Percentiles rank a stretch among this genome's conserved stretches.
These are phyloP conservation scores for Paecilomyces fulvus DNA, from an alignment of 2,329 filamentous ascomycete species.

Conservation along the genomic window DNA sequence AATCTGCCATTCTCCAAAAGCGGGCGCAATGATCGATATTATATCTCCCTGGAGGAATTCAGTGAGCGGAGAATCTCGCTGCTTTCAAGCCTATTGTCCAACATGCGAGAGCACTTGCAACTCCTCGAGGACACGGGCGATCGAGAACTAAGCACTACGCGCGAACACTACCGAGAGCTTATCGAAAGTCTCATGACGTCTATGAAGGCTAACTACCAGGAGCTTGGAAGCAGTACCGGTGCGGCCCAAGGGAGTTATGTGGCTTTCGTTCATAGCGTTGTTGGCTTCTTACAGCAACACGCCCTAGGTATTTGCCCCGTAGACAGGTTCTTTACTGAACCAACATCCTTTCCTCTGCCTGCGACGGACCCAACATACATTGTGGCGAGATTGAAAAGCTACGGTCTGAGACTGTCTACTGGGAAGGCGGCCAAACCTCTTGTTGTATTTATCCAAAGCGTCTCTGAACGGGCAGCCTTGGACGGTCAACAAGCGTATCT, in stretches of 20 bases:
- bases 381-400: conserved; percentile 51
- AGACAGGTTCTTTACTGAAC: conserved; percentile 53
- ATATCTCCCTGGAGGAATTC: conserved; percentile 46
- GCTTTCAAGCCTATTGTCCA: conserved; percentile 49
- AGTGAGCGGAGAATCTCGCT: conserved; percentile 46
- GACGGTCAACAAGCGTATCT: conserved; percentile 52
- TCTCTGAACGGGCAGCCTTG: conserved; percentile 50
- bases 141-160: conserved; percentile 27
- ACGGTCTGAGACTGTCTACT: conserved; percentile 45
- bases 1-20: conserved; percentile 51
- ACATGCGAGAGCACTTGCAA: conserved; percentile 48
- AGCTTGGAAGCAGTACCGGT: conserved; percentile 34
- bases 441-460: conserved; percentile 50
- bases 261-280: conserved; percentile 52
- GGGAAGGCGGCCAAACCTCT: conserved; percentile 46
- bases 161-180: conserved; percentile 41
- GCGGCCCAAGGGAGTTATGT: conserved; percentile 47
- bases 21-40: conserved; percentile 27
- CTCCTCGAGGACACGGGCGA: conserved; percentile 21
- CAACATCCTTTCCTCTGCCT: conserved; percentile 52
- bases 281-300: conserved; percentile 54
- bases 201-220: conserved; percentile 54
- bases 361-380: conserved; percentile 54
- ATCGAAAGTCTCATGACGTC: conserved; percentile 50
- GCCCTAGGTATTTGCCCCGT: conserved; percentile 47